These are phyloP conservation scores for Euphorbia tirucalli DNA, from an alignment of 345 rosid species.

Conservation along the genomic window DNA sequence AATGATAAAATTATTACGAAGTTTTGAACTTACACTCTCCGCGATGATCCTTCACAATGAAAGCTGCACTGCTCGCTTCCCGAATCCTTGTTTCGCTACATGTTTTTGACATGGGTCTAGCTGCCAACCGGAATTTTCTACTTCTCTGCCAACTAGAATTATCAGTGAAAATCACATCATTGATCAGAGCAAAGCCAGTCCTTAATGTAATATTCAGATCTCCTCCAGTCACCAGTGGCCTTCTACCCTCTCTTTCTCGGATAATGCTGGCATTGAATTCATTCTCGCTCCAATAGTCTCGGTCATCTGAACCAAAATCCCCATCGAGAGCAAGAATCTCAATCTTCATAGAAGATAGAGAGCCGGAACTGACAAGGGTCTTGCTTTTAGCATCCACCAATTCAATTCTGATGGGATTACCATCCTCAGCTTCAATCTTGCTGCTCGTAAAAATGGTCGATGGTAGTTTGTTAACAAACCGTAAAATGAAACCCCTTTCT, in stretches of 20 bases:
- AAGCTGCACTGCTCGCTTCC: slow-evolving; percentile 67
- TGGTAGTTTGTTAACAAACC: slow-evolving; percentile 37
- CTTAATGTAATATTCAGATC: slow-evolving; percentile 40
- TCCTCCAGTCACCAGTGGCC: slow-evolving; percentile 78
- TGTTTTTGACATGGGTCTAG: slow-evolving; percentile 33
- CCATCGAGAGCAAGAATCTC: slow-evolving; percentile 62
- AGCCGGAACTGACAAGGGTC: slow-evolving; percentile 35
- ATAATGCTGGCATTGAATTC: slow-evolving; percentile 46
- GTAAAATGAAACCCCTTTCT: slow-evolving; percentile 38
- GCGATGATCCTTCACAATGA: slow-evolving; percentile 74
- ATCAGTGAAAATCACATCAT: slow-evolving; percentile 59
- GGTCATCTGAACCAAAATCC: slow-evolving; percentile 47
- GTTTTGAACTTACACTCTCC: slow-evolving; percentile 64
- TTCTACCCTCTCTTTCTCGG: slow-evolving; percentile 59
- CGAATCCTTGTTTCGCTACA: slow-evolving; percentile 39
- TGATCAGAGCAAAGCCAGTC: slow-evolving; percentile 47
- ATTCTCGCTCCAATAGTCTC: slow-evolving; percentile 46
- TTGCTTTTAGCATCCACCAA: slow-evolving; percentile 46
- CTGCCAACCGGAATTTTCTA: slow-evolving; percentile 73
- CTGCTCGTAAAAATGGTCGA: slow-evolving; percentile 53
- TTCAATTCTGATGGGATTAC: slow-evolving; percentile 38
- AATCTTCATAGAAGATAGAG: slow-evolving; percentile 47
- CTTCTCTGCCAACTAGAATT: slow-evolving; percentile 81
- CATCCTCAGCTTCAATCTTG: slow-evolving; percentile 48
- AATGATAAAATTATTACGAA: not conserved